Base-by-base conservation (phyloP, 2,329 filamentous ascomycete species). In the Sphaerulina populicola region DNA sequence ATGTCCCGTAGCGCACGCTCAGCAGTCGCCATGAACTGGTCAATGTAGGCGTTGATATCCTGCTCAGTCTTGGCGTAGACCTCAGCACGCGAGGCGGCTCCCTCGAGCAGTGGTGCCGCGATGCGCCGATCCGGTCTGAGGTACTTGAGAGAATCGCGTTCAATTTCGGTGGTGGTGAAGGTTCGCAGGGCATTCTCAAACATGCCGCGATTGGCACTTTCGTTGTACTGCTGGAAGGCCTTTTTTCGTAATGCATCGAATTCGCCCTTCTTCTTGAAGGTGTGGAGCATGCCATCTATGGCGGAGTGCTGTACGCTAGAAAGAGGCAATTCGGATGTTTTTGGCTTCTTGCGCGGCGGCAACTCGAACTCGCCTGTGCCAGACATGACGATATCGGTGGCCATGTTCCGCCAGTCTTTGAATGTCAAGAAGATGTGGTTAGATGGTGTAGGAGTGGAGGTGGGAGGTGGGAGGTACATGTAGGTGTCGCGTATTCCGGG, bases 251-350 rank as follows among this genome's bases (percentile, higher is more conserved):
- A 78, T 11, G 77, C 73, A 68, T 93, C 87, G 64, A 90, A 93
- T 51, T 85, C 85, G 54, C 87, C 87, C 68, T 88, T 88, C 71
- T 90, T 91, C 70, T 90, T 90, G 72, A 90, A 91, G 9, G 79
- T 83, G 64, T 87, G 83, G n/a, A 86, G 79, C 18, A 91, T 77
- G 12, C 77, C 78, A 60, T 90, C 86, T 51, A 91, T 88, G 1
- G 83, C 82, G 1, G 79, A 77, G 57, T 85, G 77, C 47, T 87
- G 86, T n/a, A 81, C 77, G 2, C 83, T 84, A 4, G 85, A 79
- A 15, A 90, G 71, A 1, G 86, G 86, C 14, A 91, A 74, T 60
- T 91, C 86, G 0, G 83, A 83, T 2, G 85, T 79, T 67, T 88
- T 88, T 66, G 84, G 80, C 62, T 81, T 85, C 60, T 76, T 77